Evolutionary conservation across 2,329 filamentous ascomycete genomes (phyloP), one percentile per base, ranked within the genome.

Genomic region (Penicillium sp.): DNA sequence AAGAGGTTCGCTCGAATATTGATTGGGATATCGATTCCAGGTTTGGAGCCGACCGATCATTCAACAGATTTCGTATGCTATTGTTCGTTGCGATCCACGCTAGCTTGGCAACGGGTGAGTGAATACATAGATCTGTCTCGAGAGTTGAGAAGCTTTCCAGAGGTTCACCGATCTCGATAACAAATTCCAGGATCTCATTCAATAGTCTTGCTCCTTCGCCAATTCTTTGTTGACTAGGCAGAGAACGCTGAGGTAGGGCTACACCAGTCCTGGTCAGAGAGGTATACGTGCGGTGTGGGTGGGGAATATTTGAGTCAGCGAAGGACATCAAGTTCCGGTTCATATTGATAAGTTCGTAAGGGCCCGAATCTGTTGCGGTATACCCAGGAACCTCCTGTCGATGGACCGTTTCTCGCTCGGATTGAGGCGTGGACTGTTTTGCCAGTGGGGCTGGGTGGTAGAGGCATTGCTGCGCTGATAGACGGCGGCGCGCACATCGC

Each of bases 371-470:
- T 11, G 31, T 11, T 16, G 9, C 35, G 47, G n/a, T 36, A 18
- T 31, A 36, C 18, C 27, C 16, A 19, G 27, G 5, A 18, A 22
- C 5, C 16, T 6, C 47, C 6, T 37, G 16, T 2, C 7, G 7
- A 37, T 37, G 33, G 7, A 22, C 9, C 14, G 4, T 22, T 16
- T 22, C 44, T 49, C 24, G 27, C 18, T 36, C 16, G 2, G 49
- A 54, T 43, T 44, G 50, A 22, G 50, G 27, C 9, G 22, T 54
- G 14, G 22, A n/a, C 24, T 22, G 50, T 37, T 22, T 54, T 39
- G 56, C 53, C 56, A 59, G 47, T 27, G 56, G 56, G 36, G 56
- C 52, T 52, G 56, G 56, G 19, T 50, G 47, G 11, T 50, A 50
- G 6, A 50, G 47, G 47, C 47, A 50, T 37, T 50, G 27, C 10